Evolutionary conservation across 768 basidiomycete genomes (phyloP).

Genomic region (Agrocybe chaxingu): DNA sequence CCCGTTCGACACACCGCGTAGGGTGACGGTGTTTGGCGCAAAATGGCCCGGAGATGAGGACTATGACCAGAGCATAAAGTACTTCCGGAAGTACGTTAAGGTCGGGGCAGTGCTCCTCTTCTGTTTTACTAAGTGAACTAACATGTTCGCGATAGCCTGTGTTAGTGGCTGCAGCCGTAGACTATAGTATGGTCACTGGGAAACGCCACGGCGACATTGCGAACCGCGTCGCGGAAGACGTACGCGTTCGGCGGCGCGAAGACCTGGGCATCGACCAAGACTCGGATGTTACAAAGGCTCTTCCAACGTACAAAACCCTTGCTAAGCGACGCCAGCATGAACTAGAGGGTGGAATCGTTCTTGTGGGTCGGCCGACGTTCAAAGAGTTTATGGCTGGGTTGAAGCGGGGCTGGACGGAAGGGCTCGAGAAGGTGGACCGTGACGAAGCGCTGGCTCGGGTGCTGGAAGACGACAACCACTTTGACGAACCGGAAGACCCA

Average conservation of each 20-base stretch:
- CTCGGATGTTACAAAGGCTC: slow-evolving; percentile 34
- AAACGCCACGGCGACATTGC: slow-evolving; percentile 85
- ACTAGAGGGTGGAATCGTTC: slow-evolving; percentile 78
- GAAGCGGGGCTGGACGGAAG: slow-evolving; percentile 78
- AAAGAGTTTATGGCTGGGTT: slow-evolving; percentile 95
- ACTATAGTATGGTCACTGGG: slow-evolving; percentile 82
- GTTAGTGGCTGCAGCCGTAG: slow-evolving; percentile 89
- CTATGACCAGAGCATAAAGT: slow-evolving; percentile 74
- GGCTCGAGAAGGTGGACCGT: slow-evolving; percentile 61
- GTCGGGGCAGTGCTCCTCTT: slow-evolving; percentile 41
- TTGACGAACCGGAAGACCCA: slow-evolving; percentile 57
- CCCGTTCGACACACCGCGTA: slow-evolving; percentile 65
- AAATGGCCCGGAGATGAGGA: slow-evolving; percentile 98
- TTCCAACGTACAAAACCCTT: slow-evolving; percentile 52
- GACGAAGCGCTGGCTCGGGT: slow-evolving; percentile 69
- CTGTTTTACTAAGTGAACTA: slow-evolving; percentile 5
- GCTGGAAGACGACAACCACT: slow-evolving; percentile 70
- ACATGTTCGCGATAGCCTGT: slow-evolving; percentile 62
- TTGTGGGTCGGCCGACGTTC: slow-evolving; percentile 86
- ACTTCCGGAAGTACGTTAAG: slow-evolving; percentile 98
- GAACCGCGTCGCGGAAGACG: slow-evolving; percentile 68
- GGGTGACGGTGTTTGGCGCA: slow-evolving; percentile 81
- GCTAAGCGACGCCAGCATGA: slow-evolving; percentile 54
- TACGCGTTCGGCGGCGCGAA: slow-evolving; percentile 66
- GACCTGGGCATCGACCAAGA: slow-evolving; percentile 60